A percentile compares a stretch with the other conserved stretches of the same genome.
These are phyloP conservation scores for Triticum timopheevii DNA, from an alignment of 176 grass and related monocot species.

Conservation along the genomic window DNA sequence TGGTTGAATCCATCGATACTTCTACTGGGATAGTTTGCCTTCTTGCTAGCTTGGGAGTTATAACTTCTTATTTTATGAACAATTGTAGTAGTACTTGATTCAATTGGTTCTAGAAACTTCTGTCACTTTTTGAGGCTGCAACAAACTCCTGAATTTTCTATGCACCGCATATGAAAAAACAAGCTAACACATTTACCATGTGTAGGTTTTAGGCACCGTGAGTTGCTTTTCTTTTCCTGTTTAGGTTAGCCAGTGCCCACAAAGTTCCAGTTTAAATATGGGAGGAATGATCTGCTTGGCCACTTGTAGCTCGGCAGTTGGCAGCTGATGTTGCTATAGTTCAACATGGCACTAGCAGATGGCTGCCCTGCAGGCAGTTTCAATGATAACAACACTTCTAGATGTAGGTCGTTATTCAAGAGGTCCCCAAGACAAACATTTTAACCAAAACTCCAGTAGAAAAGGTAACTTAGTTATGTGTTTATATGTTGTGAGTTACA, in stretches of 20 bases:
- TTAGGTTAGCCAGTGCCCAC: neutral
- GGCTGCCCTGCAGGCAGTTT: neutral
- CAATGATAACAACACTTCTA: neutral
- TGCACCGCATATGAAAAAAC: neutral
- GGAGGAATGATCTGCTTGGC: neutral
- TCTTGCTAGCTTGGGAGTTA: neutral
- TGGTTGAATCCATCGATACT: neutral
- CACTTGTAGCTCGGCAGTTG: neutral
- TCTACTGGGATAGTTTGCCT: slow-evolving; percentile 1
- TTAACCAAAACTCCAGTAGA: slow-evolving; percentile 5
- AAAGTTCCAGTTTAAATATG: neutral
- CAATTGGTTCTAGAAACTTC: neutral
- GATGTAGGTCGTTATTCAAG: neutral
- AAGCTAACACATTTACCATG: neutral
- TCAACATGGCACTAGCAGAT: neutral
- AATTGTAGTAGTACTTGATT: neutral
- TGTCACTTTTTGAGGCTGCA: neutral
- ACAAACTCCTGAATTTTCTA: slow-evolving; percentile 9
- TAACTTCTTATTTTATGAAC: neutral
- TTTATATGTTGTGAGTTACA: neutral
- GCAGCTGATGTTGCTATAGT: neutral
- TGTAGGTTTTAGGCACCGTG: neutral
- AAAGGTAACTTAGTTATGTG: neutral
- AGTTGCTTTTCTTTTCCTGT: neutral
- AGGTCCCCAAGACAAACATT: neutral